Evolutionary conservation across 2,329 filamentous ascomycete genomes (phyloP).

Genomic region (Scolecobasidium constrictum): DNA sequence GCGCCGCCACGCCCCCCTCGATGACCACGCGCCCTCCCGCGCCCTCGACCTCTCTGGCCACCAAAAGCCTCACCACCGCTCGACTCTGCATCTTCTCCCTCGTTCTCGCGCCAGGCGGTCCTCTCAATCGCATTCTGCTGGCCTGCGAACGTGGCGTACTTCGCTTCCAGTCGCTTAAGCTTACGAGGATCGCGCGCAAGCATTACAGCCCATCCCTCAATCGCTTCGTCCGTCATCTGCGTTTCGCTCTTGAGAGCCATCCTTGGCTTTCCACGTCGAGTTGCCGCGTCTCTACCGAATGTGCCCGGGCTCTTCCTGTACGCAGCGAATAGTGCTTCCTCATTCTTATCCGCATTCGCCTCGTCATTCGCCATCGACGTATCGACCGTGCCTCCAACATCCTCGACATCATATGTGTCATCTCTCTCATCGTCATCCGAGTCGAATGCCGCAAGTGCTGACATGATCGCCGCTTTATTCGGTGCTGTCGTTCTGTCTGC

Average conservation of each 20-base stretch:
- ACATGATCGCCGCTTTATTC: slow-evolving; percentile 76
- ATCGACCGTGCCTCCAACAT: slow-evolving; percentile 84
- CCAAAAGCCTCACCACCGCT: slow-evolving; percentile 27
- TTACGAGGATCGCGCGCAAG: slow-evolving; percentile 60
- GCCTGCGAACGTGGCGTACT: slow-evolving; percentile 55
- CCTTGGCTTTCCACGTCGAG: slow-evolving; percentile 53
- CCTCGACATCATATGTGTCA: slow-evolving; percentile 88
- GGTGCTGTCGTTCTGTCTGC: slow-evolving; percentile 53
- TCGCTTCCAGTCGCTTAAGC: slow-evolving; percentile 58
- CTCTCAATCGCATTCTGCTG: slow-evolving; percentile 53
- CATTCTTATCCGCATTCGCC: slow-evolving; percentile 49
- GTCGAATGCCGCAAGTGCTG: slow-evolving; percentile 81
- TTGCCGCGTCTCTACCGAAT: slow-evolving; percentile 63
- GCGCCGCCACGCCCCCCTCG: slow-evolving; percentile 22
- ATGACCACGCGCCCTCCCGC: slow-evolving; percentile 40
- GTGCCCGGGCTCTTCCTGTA: slow-evolving; percentile 54
- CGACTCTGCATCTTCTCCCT: slow-evolving; percentile 45
- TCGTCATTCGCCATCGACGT: slow-evolving; percentile 26
- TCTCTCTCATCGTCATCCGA: slow-evolving; percentile 93
- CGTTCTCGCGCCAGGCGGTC: slow-evolving; percentile 52
- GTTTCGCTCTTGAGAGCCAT: slow-evolving; percentile 60
- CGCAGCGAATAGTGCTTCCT: slow-evolving; percentile 62
- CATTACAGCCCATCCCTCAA: slow-evolving; percentile 94
- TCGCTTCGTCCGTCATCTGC: slow-evolving; percentile 82
- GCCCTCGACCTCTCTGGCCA: slow-evolving; percentile 35